Conservation (phyloP, 495 filamentous ascomycete species). For the Neurospora discreta region DNA sequence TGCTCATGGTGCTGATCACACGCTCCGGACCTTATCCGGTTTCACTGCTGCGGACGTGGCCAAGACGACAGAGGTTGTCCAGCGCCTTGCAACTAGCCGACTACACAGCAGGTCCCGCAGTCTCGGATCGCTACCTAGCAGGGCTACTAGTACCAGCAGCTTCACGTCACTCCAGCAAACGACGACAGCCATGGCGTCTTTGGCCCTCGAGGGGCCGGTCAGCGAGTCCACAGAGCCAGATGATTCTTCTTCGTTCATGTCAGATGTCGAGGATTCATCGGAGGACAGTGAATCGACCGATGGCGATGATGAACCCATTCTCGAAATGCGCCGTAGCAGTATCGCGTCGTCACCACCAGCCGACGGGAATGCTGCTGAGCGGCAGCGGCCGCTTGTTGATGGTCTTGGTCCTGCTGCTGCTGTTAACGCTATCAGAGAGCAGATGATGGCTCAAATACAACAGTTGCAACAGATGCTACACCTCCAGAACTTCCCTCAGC, state of each 20-base stretch:
- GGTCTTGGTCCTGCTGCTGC: constrained; percentile 46
- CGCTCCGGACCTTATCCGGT: constrained; percentile 56
- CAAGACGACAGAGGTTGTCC: constrained; percentile 45
- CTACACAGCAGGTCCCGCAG: constrained; percentile 49
- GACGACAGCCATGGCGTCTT: constrained; percentile 5
- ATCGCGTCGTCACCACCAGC: background rate
- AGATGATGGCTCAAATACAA: constrained; percentile 54
- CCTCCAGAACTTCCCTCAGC: constrained; percentile 22
- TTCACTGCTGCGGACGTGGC: constrained; percentile 66
- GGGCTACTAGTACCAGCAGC: constrained; percentile 56
- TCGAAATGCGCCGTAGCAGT: constrained; percentile 24
- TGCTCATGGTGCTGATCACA: constrained; percentile 59
- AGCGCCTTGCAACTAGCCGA: constrained; percentile 39
- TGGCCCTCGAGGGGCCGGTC: constrained; percentile 31
- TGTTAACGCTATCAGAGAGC: constrained; percentile 49
- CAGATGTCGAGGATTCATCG: constrained; percentile 19
- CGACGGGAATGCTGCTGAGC: constrained; percentile 14
- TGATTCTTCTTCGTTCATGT: constrained; percentile 23
- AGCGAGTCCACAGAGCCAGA: constrained; percentile 20
- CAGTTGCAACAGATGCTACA: constrained; percentile 55
- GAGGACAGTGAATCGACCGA: constrained; percentile 13
- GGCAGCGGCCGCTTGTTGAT: constrained; percentile 16
- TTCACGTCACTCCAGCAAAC: constrained; percentile 44
- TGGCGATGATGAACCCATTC: constrained; percentile 27
- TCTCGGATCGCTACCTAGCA: constrained; percentile 36